Evolutionary conservation across 129 eudicot genomes (phyloP), one percentile per base, ranked within the genome.

Genomic region (Dittrichia graveolens): DNA sequence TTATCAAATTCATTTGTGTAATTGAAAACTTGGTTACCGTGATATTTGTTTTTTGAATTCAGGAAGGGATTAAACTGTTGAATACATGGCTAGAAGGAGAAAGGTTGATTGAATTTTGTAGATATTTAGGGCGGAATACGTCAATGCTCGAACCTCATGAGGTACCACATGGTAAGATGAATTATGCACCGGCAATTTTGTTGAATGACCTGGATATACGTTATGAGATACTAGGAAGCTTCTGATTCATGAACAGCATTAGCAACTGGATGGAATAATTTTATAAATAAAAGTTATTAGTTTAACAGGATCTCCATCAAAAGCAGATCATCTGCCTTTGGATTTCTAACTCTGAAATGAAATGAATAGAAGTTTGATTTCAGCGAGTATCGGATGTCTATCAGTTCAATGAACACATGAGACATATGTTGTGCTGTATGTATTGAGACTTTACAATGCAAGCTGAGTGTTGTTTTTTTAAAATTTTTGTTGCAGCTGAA

Each of bases 41-140:
- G 14, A 48, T 15, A 55, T 48, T 13, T 64, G 42, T 54, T 42
- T 61, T 24, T 54, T 55, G 69, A 48, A 48, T 73, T 56, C 75
- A 94, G 98, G 98, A 94, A 76, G 98, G 98, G 81, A 86, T 94
- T 53, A 86, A 87, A 45, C 47, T 94, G 91, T 70, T 94, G 76
- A 87, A 84, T 73, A 79, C 91, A 39, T 90, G 96, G 98, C 78
- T 94, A 64, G 93, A 83, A 82, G 98, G 96, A 45, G 93, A 84
- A 76, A 71, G 83, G 66, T 84, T 90, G 9, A 61, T 80, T 2
- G 79, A 74, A 31, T 94, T 94, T 75, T 87, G 95, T 84, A 82
- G 79, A 84, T 94, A 79, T 81, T n/a, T 94, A 3, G 84, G 89
- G 2, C 84, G 81, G 19, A 83, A 88, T 48, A 83, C 98, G 9